Evolutionary conservation across 2,329 filamentous ascomycete species (phyloP).

Genomic region (Talaromyces albobiverticillius): DNA sequence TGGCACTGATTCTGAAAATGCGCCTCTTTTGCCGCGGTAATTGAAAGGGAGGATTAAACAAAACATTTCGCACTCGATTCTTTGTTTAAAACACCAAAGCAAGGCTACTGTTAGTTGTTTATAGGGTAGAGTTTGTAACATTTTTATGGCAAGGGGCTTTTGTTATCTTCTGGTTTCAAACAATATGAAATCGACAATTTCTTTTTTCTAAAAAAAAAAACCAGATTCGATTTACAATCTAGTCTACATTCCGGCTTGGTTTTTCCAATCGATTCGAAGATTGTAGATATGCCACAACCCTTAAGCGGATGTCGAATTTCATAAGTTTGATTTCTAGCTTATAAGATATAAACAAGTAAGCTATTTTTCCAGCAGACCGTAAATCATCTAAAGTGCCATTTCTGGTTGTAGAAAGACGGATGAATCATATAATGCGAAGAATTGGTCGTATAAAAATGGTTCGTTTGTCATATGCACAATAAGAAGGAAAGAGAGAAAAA

Average conservation of each 20-base stretch:
- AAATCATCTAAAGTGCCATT: background rate
- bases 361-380: too few species aligned
- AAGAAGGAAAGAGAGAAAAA: background rate
- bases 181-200: background rate
- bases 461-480: conserved; percentile 7
- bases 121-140: background rate
- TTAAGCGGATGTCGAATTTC: too few species aligned
- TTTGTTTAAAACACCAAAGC: too few species aligned
- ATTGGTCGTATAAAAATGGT: background rate
- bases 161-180: background rate
- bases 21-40: conserved; percentile 20
- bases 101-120: too few species aligned
- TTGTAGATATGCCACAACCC: too few species aligned
- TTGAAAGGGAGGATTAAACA: background rate
- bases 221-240: too few species aligned
- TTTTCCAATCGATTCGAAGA: background rate
- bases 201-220: too few species aligned
- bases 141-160: background rate
- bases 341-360: too few species aligned
- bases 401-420: background rate
- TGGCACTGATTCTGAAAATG: conserved; percentile 16
- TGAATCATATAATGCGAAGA: background rate
- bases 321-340: too few species aligned
- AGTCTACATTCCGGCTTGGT: background rate
- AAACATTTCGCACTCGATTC: background rate